phyloP scores from a whole-genome alignment of 1,284 basidiomycete genomes.

The Hortiboletus rubellus region DNA sequence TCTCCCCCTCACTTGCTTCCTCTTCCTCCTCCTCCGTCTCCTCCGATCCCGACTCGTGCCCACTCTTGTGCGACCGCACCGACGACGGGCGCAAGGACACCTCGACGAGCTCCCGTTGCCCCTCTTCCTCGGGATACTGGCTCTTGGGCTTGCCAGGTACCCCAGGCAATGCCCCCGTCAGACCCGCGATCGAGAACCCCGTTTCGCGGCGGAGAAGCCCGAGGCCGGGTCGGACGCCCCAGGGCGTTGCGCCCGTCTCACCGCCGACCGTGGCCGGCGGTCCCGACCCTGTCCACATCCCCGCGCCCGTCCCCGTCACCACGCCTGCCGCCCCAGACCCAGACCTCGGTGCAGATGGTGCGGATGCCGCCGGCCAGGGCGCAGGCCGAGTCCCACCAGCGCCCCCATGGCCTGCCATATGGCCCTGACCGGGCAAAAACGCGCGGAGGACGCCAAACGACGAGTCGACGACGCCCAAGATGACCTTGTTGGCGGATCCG shows the following conservation, averaged over 20 bases:
- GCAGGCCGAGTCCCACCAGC: background rate
- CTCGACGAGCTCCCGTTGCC: constrained; percentile 62
- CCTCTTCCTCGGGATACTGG: constrained; percentile 47
- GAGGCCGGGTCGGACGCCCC: constrained; percentile 48
- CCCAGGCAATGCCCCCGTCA: constrained; percentile 65
- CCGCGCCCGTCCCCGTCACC: background rate
- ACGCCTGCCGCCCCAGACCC: background rate
- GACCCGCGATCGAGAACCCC: constrained; percentile 78
- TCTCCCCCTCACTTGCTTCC: constrained; percentile 27
- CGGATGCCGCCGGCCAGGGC: background rate
- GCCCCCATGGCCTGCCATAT: background rate
- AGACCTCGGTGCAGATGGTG: constrained; percentile 1
- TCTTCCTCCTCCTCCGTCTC: constrained; percentile 40
- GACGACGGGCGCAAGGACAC: constrained; percentile 59
- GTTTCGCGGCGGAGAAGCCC: constrained; percentile 69
- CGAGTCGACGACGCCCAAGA: constrained; percentile 83
- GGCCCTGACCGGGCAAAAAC: constrained; percentile 45
- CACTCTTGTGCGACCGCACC: constrained; percentile 40
- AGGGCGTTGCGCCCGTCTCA: constrained; percentile 30
- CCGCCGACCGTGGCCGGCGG: background rate
- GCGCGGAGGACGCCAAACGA: constrained; percentile 80
- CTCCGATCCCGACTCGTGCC: constrained; percentile 38
- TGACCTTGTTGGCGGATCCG: constrained; percentile 81
- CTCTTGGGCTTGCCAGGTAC: constrained; percentile 37
- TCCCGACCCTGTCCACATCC: background rate